Percentiles rank a stretch among this genome's conserved stretches.
Evolutionary conservation across 2,329 filamentous ascomycete species (phyloP).

Genomic region (Aureobasidium leucospermi): DNA sequence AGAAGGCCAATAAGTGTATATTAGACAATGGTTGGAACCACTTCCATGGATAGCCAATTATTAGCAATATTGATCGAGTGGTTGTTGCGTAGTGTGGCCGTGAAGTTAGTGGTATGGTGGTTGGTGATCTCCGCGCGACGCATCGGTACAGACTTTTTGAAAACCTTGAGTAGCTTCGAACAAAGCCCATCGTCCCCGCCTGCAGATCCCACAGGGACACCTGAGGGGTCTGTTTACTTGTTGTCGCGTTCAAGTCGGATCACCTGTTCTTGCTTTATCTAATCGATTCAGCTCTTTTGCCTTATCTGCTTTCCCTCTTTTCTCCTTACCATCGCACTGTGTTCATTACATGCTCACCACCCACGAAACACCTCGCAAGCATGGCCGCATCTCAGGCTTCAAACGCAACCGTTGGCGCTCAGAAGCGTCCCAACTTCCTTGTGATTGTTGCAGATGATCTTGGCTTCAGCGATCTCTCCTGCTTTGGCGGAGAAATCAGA

Average conservation of each 20-base stretch:
- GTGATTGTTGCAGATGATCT: constrained; percentile 53
- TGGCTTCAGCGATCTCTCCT: constrained; percentile 53
- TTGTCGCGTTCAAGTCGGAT: neutral
- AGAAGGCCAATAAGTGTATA: too few relatives aligned
- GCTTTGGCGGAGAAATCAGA: constrained; percentile 54
- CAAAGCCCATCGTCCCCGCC: neutral
- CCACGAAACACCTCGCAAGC: constrained; percentile 17
- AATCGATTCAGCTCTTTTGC: neutral
- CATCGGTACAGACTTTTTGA: too few relatives aligned
- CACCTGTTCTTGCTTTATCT: neutral
- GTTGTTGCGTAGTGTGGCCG: too few relatives aligned
- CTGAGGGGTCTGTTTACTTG: neutral
- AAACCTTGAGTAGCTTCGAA: too few relatives aligned
- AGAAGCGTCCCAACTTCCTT: constrained; percentile 52
- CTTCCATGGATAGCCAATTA: too few relatives aligned
- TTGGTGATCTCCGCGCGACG: too few relatives aligned
- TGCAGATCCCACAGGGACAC: constrained; percentile 1
- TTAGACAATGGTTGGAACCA: too few relatives aligned
- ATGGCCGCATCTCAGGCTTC: constrained; percentile 26
- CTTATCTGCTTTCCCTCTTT: neutral
- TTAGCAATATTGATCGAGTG: too few relatives aligned
- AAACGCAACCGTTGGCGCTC: constrained; percentile 23
- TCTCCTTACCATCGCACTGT: neutral
- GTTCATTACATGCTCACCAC: constrained; percentile 20
- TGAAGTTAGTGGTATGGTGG: too few relatives aligned